Evolutionary conservation across 352 stramenopile genomes (phyloP), one percentile per base, ranked within the genome.

Genomic region (Phytophthora lateralis): DNA sequence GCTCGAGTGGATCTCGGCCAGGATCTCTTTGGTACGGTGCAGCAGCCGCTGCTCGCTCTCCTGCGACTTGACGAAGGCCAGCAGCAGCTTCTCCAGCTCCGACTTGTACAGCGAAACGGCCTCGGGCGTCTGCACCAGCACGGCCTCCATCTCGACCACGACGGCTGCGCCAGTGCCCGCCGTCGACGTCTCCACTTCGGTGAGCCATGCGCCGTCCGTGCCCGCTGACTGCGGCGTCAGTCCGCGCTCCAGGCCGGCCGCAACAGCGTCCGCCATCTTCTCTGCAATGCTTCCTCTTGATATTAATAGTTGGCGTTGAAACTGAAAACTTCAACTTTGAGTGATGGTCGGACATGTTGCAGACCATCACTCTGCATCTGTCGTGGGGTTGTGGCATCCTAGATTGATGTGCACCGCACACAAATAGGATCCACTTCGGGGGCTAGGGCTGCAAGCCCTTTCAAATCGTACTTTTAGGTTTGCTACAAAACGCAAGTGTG

Each of bases 81-180:
- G 76, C 14, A 94, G 59, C 48, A 94, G 71, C 63, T 90, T 94
- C 48, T 92, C 78, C n/a, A 94, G 72, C 65, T 94, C 85, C 12
- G 76, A 77, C 49, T 85, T 80, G 71, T 91, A 94, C 26, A 91
- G 66, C 32, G 80, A 85, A 44, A 92, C 87, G 17, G 76, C 59
- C 20, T 91, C 81, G 4, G 85, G 85, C 11, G 89, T 84, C 54
- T 89, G 80, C n/a, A 69, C 67, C 24, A 92, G 45, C 37, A 93
- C 80, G 18, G 47, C 53, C 44, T 90, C 76, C 75, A 94, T 91
- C 71, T 94, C 85, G 27, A 49, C 38, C 27, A 89, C 66, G 46
- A 91, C 61, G 44, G 47, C 76, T 9, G 69, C 54, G 20, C 63
- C 60, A 2, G 45, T 55, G 15, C 41, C 48, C 3, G 38, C 30